Percentiles rank a stretch among this genome's conserved stretches.
These are phyloP conservation scores for Ceratocystis huliohia DNA, from an alignment of 2,329 filamentous ascomycete species.

Conservation along the genomic window DNA sequence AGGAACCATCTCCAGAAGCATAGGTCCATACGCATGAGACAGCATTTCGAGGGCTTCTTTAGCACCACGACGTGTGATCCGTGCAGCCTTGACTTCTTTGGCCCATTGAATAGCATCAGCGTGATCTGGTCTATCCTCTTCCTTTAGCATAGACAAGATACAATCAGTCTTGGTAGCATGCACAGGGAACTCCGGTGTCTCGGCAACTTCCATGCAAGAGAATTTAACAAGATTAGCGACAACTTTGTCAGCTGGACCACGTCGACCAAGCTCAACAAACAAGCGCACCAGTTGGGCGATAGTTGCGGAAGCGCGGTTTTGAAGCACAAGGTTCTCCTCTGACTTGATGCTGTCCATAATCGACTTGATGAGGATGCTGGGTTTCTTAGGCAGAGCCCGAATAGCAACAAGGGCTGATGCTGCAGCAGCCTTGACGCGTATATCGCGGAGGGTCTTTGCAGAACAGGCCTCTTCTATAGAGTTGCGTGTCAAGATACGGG, in stretches of 20 bases:
- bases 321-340: slow-evolving; percentile 81
- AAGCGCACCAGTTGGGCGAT: slow-evolving; percentile 76
- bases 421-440: slow-evolving; percentile 73
- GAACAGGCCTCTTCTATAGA: slow-evolving; percentile 69
- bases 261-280: slow-evolving; percentile 67
- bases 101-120: slow-evolving; percentile 84
- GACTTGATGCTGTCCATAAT: slow-evolving; percentile 98
- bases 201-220: slow-evolving; percentile 92
- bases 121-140: slow-evolving; percentile 90
- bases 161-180: slow-evolving; percentile 66
- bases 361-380: slow-evolving; percentile 80
- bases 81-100: slow-evolving; percentile 72
- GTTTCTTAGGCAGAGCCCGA: slow-evolving; percentile 79
- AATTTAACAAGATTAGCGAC: slow-evolving; percentile 94
- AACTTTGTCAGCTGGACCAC: slow-evolving; percentile 85
- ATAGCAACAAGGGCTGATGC: slow-evolving; percentile 84
- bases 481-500: slow-evolving; percentile 53
- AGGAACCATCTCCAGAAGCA: slow-evolving; percentile 71
- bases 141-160: slow-evolving; percentile 88
- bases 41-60: slow-evolving; percentile 89
- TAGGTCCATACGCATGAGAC: slow-evolving; percentile 61
- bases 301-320: slow-evolving; percentile 72
- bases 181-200: slow-evolving; percentile 86
- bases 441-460: slow-evolving; percentile 69
- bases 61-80: slow-evolving; percentile 81